Conservation (phyloP, 805 yeast genomes). For the Torulaspora delbrueckii region DNA sequence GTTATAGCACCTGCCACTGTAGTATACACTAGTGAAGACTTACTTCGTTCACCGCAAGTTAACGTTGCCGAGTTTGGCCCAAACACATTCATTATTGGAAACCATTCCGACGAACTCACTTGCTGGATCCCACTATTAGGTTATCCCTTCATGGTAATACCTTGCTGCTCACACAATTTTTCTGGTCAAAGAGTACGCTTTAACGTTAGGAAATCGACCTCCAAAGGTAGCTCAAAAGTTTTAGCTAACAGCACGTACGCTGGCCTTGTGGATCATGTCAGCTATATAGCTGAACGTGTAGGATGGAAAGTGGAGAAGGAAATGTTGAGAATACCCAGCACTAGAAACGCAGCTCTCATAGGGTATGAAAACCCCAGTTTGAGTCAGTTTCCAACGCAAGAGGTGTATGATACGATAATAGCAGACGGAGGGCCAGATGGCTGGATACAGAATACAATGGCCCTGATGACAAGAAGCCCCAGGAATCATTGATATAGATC, state of each 20-base stretch:
- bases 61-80: conserved; percentile 62
- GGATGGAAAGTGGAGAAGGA: conserved; percentile 89
- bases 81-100: conserved; percentile 82
- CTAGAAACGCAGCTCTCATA: conserved; percentile 85
- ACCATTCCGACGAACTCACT: conserved; percentile 91
- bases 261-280: conserved; percentile 80
- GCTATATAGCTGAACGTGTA: conserved; percentile 53
- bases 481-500: conserved; percentile 51
- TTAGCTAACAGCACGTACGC: conserved; percentile 62
- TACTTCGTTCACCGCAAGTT: conserved; percentile 50
- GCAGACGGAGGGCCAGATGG: conserved; percentile 87
- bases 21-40: conserved; percentile 34
- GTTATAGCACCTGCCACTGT: conserved; percentile 43
- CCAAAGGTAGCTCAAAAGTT: conserved; percentile 8
- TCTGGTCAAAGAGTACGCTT: conserved; percentile 72
- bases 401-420: conserved; percentile 56
- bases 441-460: conserved; percentile 80
- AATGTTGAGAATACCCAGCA: conserved; percentile 87
- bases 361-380: conserved; percentile 47
- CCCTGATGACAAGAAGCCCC: conserved; percentile 63
- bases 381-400: conserved; percentile 29
- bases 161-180: conserved; percentile 89
- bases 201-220: conserved; percentile 38
- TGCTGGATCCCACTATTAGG: conserved; percentile 92
- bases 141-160: conserved; percentile 84